A percentile compares a stretch with the other conserved stretches of the same genome.
Evolutionary conservation across 1,284 basidiomycete genomes (phyloP).

Genomic region (Heimioporus retisporus): DNA sequence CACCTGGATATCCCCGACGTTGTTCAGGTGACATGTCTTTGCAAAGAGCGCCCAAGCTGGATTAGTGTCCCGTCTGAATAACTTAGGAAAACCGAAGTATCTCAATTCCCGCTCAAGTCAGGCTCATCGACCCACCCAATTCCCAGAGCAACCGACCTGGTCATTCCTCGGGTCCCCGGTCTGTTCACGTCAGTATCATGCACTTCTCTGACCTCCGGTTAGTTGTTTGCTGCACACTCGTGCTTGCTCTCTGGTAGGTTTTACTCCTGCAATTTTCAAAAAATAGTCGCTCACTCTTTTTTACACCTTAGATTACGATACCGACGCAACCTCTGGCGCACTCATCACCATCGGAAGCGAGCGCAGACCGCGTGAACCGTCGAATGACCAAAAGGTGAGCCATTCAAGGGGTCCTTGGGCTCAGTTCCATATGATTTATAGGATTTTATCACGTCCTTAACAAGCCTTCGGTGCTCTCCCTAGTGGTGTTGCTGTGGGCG

Average conservation of each 20-base stretch:
- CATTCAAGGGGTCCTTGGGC: background rate
- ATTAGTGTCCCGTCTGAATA: too few relatives aligned
- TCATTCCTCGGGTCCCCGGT: too few relatives aligned
- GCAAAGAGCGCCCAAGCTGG: too few relatives aligned
- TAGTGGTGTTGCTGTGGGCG: slow-evolving; percentile 77
- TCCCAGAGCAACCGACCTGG: too few relatives aligned
- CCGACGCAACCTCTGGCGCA: slow-evolving; percentile 83
- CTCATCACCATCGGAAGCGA: slow-evolving; percentile 80
- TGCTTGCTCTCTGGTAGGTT: slow-evolving; percentile 77
- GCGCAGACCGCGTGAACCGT: slow-evolving; percentile 67
- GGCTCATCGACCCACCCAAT: too few relatives aligned
- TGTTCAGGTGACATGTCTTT: too few relatives aligned
- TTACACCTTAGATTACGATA: slow-evolving; percentile 75
- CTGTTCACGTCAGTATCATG: too few relatives aligned
- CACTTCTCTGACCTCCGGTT: too few relatives aligned
- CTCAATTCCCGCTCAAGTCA: too few relatives aligned
- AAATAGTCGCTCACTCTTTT: background rate
- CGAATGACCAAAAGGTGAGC: slow-evolving; percentile 63
- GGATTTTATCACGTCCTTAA: slow-evolving; percentile 87
- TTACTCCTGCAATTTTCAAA: too few relatives aligned
- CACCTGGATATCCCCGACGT: too few relatives aligned
- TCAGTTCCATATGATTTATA: slow-evolving; percentile 33
- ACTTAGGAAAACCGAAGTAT: too few relatives aligned
- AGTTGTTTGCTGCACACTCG: slow-evolving; percentile 71
- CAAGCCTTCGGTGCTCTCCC: slow-evolving; percentile 82